A percentile compares a stretch with the other conserved stretches of the same genome.
These are phyloP conservation scores for Posidonia australis DNA, from an alignment of 106 monocot species.

Conservation along the genomic window DNA sequence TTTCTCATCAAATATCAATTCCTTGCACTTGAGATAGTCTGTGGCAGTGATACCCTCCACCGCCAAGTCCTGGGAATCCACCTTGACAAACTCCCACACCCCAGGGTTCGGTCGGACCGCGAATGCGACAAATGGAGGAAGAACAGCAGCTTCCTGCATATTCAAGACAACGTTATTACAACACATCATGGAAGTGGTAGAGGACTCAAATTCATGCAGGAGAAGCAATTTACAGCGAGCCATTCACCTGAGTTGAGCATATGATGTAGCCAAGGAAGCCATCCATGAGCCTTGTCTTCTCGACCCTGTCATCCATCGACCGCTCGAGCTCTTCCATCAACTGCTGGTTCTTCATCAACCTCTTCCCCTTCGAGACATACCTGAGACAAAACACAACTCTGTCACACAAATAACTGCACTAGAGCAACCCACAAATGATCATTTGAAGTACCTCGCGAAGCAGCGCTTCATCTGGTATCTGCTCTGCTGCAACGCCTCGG, in stretches of 20 bases:
- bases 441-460: slow-evolving; percentile 46
- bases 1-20: slow-evolving; percentile 58
- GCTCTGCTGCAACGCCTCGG: slow-evolving; percentile 76
- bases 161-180: background rate
- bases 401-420: too few relatives aligned
- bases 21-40: slow-evolving; percentile 82
- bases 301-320: slow-evolving; percentile 74
- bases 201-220: background rate
- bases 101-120: slow-evolving; percentile 78
- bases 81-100: slow-evolving; percentile 90
- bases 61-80: slow-evolving; percentile 55
- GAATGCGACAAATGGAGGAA: slow-evolving; percentile 76
- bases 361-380: slow-evolving; percentile 53
- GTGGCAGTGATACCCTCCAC: slow-evolving; percentile 60
- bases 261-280: slow-evolving; percentile 92
- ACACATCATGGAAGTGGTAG: background rate
- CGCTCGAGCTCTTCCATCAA: slow-evolving; percentile 74
- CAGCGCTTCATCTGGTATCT: slow-evolving; percentile 95
- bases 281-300: slow-evolving; percentile 78
- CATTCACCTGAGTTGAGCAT: slow-evolving; percentile 79
- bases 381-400: slow-evolving; percentile 9
- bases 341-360: slow-evolving; percentile 78
- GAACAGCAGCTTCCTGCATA: slow-evolving; percentile 68
- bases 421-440: too few relatives aligned
- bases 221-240: background rate